phyloP scores from a whole-genome alignment of 495 filamentous ascomycete species.

The Endocarpon pusillum region DNA sequence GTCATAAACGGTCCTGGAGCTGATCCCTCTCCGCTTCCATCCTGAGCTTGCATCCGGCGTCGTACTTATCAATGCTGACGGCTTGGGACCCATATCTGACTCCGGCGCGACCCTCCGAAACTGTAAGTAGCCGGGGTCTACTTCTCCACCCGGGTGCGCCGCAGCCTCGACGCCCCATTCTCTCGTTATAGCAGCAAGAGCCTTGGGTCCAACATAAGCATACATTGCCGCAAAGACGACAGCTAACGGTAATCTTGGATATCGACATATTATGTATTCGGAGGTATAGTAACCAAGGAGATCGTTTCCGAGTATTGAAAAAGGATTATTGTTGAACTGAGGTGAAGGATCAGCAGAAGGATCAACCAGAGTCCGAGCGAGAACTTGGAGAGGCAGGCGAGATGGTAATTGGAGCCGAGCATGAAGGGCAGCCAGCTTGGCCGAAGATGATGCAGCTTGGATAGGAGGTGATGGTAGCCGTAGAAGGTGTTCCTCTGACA shows the following conservation, averaged over 20 bases:
- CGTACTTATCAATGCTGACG: constrained; percentile 14
- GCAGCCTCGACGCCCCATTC: constrained; percentile 87
- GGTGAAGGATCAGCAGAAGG: constrained; percentile 59
- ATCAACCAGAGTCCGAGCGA: constrained; percentile 76
- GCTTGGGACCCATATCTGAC: constrained; percentile 18
- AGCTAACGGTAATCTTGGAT: constrained; percentile 71
- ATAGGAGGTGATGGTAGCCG: constrained; percentile 48
- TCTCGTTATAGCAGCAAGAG: constrained; percentile 48
- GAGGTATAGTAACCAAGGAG: constrained; percentile 72
- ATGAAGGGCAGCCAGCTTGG: constrained; percentile 87
- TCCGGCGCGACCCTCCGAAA: constrained; percentile 47
- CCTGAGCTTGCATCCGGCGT: constrained; percentile 24
- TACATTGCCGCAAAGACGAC: constrained; percentile 71
- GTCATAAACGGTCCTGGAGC: constrained; percentile 54
- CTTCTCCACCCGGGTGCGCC: constrained; percentile 68
- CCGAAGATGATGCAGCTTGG: constrained; percentile 49
- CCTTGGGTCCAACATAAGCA: constrained; percentile 57
- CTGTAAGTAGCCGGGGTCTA: constrained; percentile 86
- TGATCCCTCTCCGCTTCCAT: constrained; percentile 53
- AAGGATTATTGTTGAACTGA: constrained; percentile 63
- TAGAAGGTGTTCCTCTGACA: constrained; percentile 6
- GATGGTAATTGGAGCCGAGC: constrained; percentile 71
- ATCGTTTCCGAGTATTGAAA: constrained; percentile 64
- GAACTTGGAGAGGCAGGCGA: constrained; percentile 66
- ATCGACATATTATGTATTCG: constrained; percentile 72